Conservation (phyloP, 169 alveolate genomes). For the Miamiensis avidus region DNA sequence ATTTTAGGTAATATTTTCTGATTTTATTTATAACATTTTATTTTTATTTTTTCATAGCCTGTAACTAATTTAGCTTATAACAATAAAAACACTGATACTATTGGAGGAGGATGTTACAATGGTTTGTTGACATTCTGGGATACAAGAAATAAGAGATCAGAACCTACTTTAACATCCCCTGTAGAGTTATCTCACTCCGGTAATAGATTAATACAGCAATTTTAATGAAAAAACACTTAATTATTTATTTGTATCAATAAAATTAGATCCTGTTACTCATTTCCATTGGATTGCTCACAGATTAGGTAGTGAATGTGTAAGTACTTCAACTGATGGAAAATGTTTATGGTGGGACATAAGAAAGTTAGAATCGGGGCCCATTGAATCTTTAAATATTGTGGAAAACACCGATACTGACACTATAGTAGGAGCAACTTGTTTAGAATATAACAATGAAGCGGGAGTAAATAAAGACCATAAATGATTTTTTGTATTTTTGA, state of each 20-base stretch:
- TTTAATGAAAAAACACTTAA: too few species aligned
- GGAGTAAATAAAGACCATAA: conserved; percentile 77
- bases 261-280: conserved; percentile 89
- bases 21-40: too few species aligned
- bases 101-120: conserved; percentile 92
- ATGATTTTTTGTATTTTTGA: neutral
- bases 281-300: conserved; percentile 91
- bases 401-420: conserved; percentile 9
- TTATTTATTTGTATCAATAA: too few species aligned
- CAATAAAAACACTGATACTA: conserved; percentile 82
- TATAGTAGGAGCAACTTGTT: conserved; percentile 87
- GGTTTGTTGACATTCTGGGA: conserved; percentile 91
- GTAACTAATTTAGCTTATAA: conserved; percentile 77
- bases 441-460: conserved; percentile 92
- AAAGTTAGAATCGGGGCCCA: conserved; percentile 79
- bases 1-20: too few species aligned
- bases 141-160: conserved; percentile 74
- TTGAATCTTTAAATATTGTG: conserved; percentile 48
- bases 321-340: conserved; percentile 91
- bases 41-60: conserved; percentile 6
- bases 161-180: conserved; percentile 81
- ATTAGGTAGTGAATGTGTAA: conserved; percentile 90
- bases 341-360: conserved; percentile 93
- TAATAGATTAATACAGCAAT: neutral
- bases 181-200: conserved; percentile 88